Evolutionary conservation across 805 yeast genomes (phyloP), one percentile per base, ranked within the genome.

Genomic region (Candida sakaeoensis): DNA sequence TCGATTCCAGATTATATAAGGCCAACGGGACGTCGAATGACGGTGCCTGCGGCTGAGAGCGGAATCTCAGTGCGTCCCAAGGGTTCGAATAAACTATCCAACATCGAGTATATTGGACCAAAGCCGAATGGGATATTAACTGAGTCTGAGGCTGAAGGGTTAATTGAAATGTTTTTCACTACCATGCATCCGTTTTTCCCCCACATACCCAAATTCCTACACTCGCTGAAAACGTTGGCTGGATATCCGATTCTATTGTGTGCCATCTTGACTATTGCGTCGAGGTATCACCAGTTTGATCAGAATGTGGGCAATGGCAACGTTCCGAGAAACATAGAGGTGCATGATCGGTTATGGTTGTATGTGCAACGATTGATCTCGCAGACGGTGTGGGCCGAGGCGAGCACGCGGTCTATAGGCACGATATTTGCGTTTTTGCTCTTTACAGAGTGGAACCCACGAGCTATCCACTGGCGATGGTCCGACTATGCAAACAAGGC

Each of bases 381-480:
- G 2, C 86, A 83, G 58, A 82, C 95, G 0, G 89, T 87, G 4
- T 89, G 96, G 96, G 96, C 95, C 1, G 96, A 87, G 55, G 93
- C 95, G 0, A 81, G 86, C 43, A 85, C 93, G 5, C 66, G 96
- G 46, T 82, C 93, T 0, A 76, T 89, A 3, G 96, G 96, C 1
- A 87, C 96, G 0, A 81, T 89, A 5, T 72, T 85, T 44, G 90
- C 96, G 1, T 86, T 90, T 54, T 61, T 90, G 36, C 65, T 90
- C 13, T 82, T 87, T 50, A 85, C 96, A 0, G 97, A 91, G 58
- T 90, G 98, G 98, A 88, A 89, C 51, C 96, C 96, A 3, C 68
- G 96, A 39, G 95, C 96, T 3, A 88, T 89, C 44, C 96, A 89
- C 58, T 83, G 89, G 82, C 65, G 88, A 48, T 79, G 91, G 85